These are phyloP conservation scores for Lactarius sanguifluus DNA, from an alignment of 768 basidiomycete genomes.

Conservation along the genomic window DNA sequence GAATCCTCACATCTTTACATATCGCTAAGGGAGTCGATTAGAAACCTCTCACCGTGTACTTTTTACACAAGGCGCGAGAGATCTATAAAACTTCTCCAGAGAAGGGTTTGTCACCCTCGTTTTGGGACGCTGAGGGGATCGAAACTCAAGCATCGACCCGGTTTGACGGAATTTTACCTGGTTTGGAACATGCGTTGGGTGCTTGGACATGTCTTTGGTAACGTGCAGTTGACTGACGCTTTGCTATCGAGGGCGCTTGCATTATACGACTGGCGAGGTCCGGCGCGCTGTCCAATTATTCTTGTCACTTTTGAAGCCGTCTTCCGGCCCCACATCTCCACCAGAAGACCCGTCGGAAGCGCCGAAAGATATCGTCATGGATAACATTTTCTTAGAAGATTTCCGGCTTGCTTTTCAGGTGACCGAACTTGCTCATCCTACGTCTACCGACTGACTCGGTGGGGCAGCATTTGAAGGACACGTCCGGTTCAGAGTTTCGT, in stretches of 20 bases:
- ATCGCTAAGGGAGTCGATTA: constrained; percentile 35
- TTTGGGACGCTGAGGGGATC: constrained; percentile 71
- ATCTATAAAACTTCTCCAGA: constrained; percentile 51
- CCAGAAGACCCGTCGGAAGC: constrained; percentile 25
- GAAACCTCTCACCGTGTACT: constrained; percentile 86
- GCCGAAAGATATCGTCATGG: constrained; percentile 37
- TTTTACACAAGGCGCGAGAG: constrained; percentile 68
- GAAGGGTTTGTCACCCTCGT: constrained; percentile 73
- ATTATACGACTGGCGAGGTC: constrained; percentile 89
- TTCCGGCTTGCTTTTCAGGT: constrained; percentile 86
- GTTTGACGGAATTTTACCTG: constrained; percentile 64
- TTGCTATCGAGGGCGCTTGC: constrained; percentile 62
- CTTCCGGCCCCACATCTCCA: constrained; percentile 32
- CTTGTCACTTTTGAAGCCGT: constrained; percentile 62
- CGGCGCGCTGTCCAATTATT: constrained; percentile 76
- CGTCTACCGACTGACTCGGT: constrained; percentile 10
- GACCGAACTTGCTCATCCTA: constrained; percentile 29
- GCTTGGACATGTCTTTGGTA: constrained; percentile 23
- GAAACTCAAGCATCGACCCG: constrained; percentile 42
- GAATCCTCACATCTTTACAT: constrained; percentile 6
- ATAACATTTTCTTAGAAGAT: constrained; percentile 81
- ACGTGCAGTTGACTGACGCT: constrained; percentile 7
- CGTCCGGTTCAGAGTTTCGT: constrained; percentile 46
- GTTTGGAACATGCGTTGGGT: constrained; percentile 82
- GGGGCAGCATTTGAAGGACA: constrained; percentile 68